These are phyloP conservation scores for Ascochyta koolunga DNA, from an alignment of 2,329 filamentous ascomycete species.

Conservation along the genomic window DNA sequence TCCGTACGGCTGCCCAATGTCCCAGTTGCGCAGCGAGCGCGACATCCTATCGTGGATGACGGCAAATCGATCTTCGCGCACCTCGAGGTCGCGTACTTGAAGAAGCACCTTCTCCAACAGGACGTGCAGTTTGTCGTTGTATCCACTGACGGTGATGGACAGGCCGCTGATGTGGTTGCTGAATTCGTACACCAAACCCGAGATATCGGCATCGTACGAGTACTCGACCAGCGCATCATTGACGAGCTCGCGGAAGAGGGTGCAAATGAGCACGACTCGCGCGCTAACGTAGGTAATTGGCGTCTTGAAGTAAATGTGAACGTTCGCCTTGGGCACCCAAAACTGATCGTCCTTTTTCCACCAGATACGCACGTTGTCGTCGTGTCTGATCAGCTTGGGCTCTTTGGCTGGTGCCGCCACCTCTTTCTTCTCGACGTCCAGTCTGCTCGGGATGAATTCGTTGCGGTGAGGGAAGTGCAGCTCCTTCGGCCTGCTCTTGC, in stretches of 20 bases:
- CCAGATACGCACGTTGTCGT: constrained; percentile 82
- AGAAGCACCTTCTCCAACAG: constrained; percentile 86
- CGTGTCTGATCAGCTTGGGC: constrained; percentile 85
- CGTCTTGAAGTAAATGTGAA: constrained; percentile 80
- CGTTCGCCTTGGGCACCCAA: constrained; percentile 94
- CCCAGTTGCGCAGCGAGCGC: constrained; percentile 82
- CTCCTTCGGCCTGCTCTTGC: constrained; percentile 67
- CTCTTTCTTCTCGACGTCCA: constrained; percentile 95
- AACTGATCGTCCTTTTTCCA: constrained; percentile 99
- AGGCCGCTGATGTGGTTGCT: constrained; percentile 73
- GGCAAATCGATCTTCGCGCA: constrained; percentile 86
- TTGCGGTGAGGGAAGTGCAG: constrained; percentile 91
- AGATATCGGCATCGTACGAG: constrained; percentile 93
- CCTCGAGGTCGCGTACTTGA: constrained; percentile 81
- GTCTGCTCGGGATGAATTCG: constrained; percentile 90
- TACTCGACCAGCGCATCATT: constrained; percentile 90
- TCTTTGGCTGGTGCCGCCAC: constrained; percentile 74
- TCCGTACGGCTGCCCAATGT: constrained; percentile 85
- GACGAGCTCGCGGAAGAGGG: constrained; percentile 83
- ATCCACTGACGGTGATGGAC: constrained; percentile 80
- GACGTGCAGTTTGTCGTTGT: constrained; percentile 94
- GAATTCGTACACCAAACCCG: constrained; percentile 85
- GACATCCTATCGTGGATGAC: constrained; percentile 86
- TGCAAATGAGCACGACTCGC: constrained; percentile 76
- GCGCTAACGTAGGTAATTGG: constrained; percentile 81